phyloP scores from a whole-genome alignment of 1,284 basidiomycete species.

The Ustilago lituana region DNA sequence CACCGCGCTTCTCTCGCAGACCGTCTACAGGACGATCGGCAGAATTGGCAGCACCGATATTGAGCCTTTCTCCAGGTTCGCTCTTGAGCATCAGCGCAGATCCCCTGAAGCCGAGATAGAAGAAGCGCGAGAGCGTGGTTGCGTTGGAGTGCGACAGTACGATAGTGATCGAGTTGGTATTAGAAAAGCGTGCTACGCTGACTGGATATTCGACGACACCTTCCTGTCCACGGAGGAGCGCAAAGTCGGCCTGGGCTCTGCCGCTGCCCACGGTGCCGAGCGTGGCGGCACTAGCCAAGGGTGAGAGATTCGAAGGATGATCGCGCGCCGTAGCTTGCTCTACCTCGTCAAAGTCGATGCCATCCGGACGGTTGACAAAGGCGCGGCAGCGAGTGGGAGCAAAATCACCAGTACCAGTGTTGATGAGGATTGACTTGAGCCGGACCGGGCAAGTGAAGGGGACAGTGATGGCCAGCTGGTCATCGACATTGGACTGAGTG shows the following conservation, averaged over 20 bases:
- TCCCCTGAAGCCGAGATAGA: conserved; percentile 64
- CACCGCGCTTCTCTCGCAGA: conserved; percentile 44
- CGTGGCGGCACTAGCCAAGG: conserved; percentile 23
- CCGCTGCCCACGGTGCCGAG: conserved; percentile 53
- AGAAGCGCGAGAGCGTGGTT: conserved; percentile 54
- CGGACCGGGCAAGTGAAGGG: conserved; percentile 63
- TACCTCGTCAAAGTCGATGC: conserved; percentile 63
- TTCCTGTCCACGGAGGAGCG: conserved; percentile 47
- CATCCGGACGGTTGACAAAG: conserved; percentile 63
- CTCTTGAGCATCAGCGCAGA: conserved; percentile 53
- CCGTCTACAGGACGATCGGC: conserved; percentile 57
- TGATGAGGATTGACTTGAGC: conserved; percentile 60
- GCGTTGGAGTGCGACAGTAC: conserved; percentile 58
- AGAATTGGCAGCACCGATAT: conserved; percentile 58
- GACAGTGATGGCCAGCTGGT: conserved; percentile 64
- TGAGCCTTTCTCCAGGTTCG: conserved; percentile 45
- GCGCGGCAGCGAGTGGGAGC: conserved; percentile 57
- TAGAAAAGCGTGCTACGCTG: conserved; percentile 58
- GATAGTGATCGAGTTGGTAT: conserved; percentile 62
- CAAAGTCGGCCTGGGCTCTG: conserved; percentile 64
- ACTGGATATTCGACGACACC: conserved; percentile 64
- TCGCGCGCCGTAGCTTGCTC: conserved; percentile 28
- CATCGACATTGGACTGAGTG: conserved; percentile 63
- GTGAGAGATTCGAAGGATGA: conserved; percentile 21
- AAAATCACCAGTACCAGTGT: conserved; percentile 61